Base-by-base conservation (phyloP, 352 stramenopile species). In the Phytophthora fragariaefolia region DNA sequence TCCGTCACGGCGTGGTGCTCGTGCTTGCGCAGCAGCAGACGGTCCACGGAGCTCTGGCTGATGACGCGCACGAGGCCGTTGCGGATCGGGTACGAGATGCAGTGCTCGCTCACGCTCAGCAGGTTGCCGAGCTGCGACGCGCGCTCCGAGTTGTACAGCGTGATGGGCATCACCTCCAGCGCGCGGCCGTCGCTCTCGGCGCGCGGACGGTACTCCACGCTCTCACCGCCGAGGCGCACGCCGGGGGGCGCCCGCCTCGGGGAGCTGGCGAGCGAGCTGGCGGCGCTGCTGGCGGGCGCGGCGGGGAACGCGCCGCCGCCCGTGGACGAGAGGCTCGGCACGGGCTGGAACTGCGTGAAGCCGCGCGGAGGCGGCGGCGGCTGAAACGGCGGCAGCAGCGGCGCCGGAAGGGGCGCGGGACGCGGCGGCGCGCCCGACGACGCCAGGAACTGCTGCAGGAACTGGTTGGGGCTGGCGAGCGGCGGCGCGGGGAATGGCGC, bases 31-130 rank as follows among this genome's bases (percentile, higher is more conserved):
- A 95, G 68, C 30, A 95, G 69, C 46, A 93, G 50, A 24, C 87
- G 74, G 46, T 93, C 81, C 3, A 90, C 87, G 1, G 85, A 92
- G 60, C 74, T 89, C 69, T 95, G 85, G 58, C 80, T 90, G 36
- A 95, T 90, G 15, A 95, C 79, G n/a, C 87, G 87, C 42, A 95
- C 91, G 42, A 95, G 70, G 8, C 87, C 87, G 54, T 93, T 93
- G 24, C 85, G 79, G 47, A 93, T 95, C 46, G 87, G 87, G 71
- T 95, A 95, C 66, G 85, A 92, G 55, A 95, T 93, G 71, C 92
- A 95, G 34, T 93, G 73, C 42, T 92, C 78, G 60, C 91, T 95
- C 32, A 95, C 83, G 9, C 82, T 89, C 26, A 95, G 86, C 34
- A 95, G 75, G 58, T 74, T 91, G 10, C 87, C 87, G 40, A 88